Conservation (phyloP, 495 filamentous ascomycete genomes). For the Neurospora tetrasperma region DNA sequence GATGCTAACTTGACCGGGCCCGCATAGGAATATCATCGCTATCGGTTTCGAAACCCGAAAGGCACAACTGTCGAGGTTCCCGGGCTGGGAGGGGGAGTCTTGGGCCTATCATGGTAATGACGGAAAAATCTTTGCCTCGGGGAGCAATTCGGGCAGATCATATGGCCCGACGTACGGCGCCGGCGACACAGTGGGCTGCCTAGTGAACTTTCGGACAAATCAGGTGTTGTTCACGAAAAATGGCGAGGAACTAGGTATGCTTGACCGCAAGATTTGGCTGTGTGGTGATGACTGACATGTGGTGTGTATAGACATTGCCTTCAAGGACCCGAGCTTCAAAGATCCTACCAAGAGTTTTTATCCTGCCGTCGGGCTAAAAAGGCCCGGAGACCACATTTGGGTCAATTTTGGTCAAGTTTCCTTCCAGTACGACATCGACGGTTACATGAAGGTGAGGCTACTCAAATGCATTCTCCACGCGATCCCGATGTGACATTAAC, state of each 20-base stretch:
- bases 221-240: constrained; percentile 94
- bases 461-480: not conserved
- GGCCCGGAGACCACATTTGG: constrained; percentile 66
- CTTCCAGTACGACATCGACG: constrained; percentile 90
- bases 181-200: constrained; percentile 84
- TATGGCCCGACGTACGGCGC: constrained; percentile 62
- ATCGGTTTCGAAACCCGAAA: constrained; percentile 76
- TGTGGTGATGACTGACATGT: constrained; percentile 10
- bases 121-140: constrained; percentile 71
- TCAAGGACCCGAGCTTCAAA: constrained; percentile 69
- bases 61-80: constrained; percentile 68
- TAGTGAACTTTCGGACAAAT: constrained; percentile 84
- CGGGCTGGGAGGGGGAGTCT: constrained; percentile 91
- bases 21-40: constrained; percentile 58
- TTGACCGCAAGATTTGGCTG: not conserved
- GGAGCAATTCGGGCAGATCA: constrained; percentile 54
- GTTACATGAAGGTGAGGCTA: constrained; percentile 59
- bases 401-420: constrained; percentile 88
- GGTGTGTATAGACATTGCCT: constrained; percentile 56
- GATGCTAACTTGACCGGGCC: constrained; percentile 13
- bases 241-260: constrained; percentile 63
- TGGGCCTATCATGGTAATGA: constrained; percentile 99
- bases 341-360: constrained; percentile 50
- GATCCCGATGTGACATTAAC: not conserved
- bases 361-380: constrained; percentile 92